Evolutionary conservation across 306 rosid genomes (phyloP), one percentile per base, ranked within the genome.

Genomic region (Calophaca sinica): DNA sequence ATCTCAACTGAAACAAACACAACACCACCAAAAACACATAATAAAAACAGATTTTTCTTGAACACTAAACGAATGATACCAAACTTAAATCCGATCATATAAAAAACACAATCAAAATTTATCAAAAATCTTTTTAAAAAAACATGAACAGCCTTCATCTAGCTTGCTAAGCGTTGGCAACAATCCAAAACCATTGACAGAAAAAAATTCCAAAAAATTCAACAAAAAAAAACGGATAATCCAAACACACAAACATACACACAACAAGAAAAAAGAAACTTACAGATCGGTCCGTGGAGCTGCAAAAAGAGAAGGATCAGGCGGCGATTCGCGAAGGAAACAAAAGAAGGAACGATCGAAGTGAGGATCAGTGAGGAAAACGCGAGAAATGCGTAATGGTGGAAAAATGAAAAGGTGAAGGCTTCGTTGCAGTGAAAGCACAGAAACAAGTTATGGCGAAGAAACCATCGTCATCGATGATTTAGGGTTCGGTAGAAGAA

Each of bases 261-360:
- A 45, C 2, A 51, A 50, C 3, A 7, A n/a, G 4, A 35, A 64
- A 20, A 53, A 36, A 66, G 51, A 59, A 55, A 71, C 89, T 81
- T 83, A 85, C 89, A 77, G 91, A 88, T 88, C 91, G 87, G 76
- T 60, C 31, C 36, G 50, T 11, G 50, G 29, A 72, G 72, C 67
- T 48, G 69, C 38, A 28, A 35, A 83, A 81, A 15, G 8, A 36
- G 66, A 38, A 81, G 59, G 87, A 88, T 85, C 86, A 83, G 89
- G 62, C 26, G 12, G 70, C 84, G 62, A 80, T 12, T 57, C 4
- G 5, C 13, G 58, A 54, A 35, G 33, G 11, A 20, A 44, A 64
- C 5, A 28, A 75, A 68, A 9, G 28, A 31, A 4, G 12, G 73
- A 58, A 59, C 82, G 81, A 80, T 54, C 81, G 68, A 53, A 77